Base-by-base conservation (phyloP, 257 asterid genomes). In the Mentha longifolia region DNA sequence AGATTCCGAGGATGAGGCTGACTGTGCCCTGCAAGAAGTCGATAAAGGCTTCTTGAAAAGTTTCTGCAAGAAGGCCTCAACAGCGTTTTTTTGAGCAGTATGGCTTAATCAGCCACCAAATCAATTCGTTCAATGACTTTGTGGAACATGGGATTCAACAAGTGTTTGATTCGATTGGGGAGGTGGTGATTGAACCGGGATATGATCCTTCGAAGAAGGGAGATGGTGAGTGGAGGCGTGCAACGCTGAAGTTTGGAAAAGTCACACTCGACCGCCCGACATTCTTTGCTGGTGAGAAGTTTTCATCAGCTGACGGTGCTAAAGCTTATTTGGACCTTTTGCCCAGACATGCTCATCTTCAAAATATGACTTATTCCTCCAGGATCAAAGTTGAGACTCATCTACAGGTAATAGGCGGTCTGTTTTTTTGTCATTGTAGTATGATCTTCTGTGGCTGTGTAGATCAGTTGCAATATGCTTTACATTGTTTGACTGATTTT, bases 261-360 rank as follows among this genome's bases (percentile, higher is more conserved):
- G 95, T 91, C 57, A 78, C 67, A 17, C 85, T 94, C 16, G 97
- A 86, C 5, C 80, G 50, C 11, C 99, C 98, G 12, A 79, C 59
- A 5, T 81, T 85, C 70, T 87, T 79, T 83, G 61, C 90, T 0
- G 92, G 95, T 0, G 97, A 89, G 5, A 87, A 79, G 74, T 91
- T 87, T 65, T 22, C 82, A 4, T n/a, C 77, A 0, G 69, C 49
- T 16, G 95, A 91, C 1, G 85, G 89, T 28, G 87, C 82, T n/a
- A 76, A 81, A 56, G 85, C 75, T 67, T 72, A 60, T 56, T 51
- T 86, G 81, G 74, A 80, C 3, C 71, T 91, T 85, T 74, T 61
- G 41, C 99, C 99, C 13, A 74, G 92, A 22, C 97, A 94, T 79
- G 99, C 98, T n/a, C 97, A 96, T 74, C 96, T 94, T 63, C 97